These are phyloP conservation scores for Tylopilus balloui DNA, from an alignment of 768 basidiomycete genomes.

Conservation along the genomic window DNA sequence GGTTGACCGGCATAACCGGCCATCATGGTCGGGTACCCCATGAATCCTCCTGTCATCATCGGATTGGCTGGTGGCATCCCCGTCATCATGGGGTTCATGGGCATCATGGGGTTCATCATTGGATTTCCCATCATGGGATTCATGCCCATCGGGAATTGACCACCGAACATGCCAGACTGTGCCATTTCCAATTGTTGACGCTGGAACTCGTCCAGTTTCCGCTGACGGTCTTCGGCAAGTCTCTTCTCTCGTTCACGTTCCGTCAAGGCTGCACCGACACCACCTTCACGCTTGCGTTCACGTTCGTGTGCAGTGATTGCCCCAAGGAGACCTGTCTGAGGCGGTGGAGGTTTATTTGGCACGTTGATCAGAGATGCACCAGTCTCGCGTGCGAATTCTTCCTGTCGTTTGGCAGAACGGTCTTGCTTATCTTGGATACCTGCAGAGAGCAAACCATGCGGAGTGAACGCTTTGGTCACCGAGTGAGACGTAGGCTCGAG, in stretches of 20 bases:
- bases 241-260: conserved; percentile 94
- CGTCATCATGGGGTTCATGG: conserved; percentile 55
- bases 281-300: conserved; percentile 91
- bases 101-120: conserved; percentile 48
- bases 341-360: conserved; percentile 90
- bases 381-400: conserved; percentile 87
- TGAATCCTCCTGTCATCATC: conserved; percentile 50
- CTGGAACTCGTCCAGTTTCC: conserved; percentile 88
- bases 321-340: conserved; percentile 92
- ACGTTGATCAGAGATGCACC: conserved; percentile 94
- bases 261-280: conserved; percentile 90
- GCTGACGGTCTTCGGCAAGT: conserved; percentile 86
- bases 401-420: conserved; percentile 91
- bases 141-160: conserved; percentile 39
- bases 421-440: conserved; percentile 95
- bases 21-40: conserved; percentile 41
- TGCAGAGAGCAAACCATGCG: conserved; percentile 90
- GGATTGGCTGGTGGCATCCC: conserved; percentile 47
- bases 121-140: conserved; percentile 76
- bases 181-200: conserved; percentile 87
- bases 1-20: conserved; percentile 54
- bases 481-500: conserved; percentile 64
- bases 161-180: conserved; percentile 72
- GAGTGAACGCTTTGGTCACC: conserved; percentile 92
- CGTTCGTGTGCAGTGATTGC: conserved; percentile 95